Conservation (phyloP, 2,329 filamentous ascomycete species). For the Blumeriella jaapii region DNA sequence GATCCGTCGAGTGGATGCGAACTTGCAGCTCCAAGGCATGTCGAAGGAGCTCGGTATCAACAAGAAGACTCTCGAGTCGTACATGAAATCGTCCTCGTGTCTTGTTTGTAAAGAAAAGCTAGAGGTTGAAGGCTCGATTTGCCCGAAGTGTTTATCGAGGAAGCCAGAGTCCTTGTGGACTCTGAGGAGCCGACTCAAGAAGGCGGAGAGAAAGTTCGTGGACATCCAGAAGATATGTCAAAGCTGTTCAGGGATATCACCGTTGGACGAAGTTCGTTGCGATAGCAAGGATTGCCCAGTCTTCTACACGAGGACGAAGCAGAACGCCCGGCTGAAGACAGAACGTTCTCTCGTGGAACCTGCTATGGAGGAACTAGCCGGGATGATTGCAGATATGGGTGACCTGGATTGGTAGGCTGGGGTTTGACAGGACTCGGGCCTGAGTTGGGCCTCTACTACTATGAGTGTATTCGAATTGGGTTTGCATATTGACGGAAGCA, state of each 20-base stretch:
- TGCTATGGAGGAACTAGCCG: slow-evolving; percentile 32
- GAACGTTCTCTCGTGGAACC: slow-evolving; percentile 30
- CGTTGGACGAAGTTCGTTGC: slow-evolving; percentile 68
- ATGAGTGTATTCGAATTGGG: too few relatives aligned
- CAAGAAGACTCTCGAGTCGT: slow-evolving; percentile 78
- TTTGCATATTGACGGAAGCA: too few relatives aligned
- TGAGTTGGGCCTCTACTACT: not conserved
- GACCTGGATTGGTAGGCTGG: slow-evolving; percentile 24
- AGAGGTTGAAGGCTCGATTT: slow-evolving; percentile 40
- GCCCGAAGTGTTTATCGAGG: slow-evolving; percentile 42
- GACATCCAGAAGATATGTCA: slow-evolving; percentile 65
- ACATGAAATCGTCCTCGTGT: slow-evolving; percentile 73
- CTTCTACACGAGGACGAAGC: slow-evolving; percentile 68
- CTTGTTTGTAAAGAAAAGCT: slow-evolving; percentile 51
- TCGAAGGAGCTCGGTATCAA: slow-evolving; percentile 29
- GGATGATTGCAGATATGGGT: slow-evolving; percentile 14
- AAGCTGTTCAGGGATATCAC: slow-evolving; percentile 63
- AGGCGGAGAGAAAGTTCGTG: slow-evolving; percentile 49
- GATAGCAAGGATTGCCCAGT: slow-evolving; percentile 89
- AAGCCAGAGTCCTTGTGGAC: slow-evolving; percentile 49
- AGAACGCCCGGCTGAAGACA: slow-evolving; percentile 35
- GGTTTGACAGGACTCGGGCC: not conserved
- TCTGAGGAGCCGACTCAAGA: slow-evolving; percentile 50
- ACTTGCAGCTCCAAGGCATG: slow-evolving; percentile 22
- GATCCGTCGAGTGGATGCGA: slow-evolving; percentile 40